Evolutionary conservation across 176 grass and related monocot genomes (phyloP).

Genomic region (Musa troglodytarum): DNA sequence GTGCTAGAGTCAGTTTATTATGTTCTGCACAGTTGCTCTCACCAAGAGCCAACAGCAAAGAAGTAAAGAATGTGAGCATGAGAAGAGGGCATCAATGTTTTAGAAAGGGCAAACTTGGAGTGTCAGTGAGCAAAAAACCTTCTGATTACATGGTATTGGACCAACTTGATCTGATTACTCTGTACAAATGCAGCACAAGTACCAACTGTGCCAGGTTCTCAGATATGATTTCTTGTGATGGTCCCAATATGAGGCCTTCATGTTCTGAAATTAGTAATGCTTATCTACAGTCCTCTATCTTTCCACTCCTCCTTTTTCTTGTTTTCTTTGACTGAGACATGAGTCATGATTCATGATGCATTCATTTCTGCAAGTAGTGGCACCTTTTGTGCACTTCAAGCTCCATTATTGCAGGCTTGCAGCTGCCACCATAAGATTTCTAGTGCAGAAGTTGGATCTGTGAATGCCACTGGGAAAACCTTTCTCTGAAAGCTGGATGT

Average conservation of each 20-base stretch:
- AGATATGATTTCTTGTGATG: not conserved
- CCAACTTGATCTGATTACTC: too few species aligned
- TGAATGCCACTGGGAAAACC: not conserved
- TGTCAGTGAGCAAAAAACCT: too few species aligned
- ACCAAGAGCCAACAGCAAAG: too few species aligned
- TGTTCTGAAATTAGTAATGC: not conserved
- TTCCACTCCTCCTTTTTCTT: not conserved
- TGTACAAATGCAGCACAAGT: too few species aligned
- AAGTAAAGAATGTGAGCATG: too few species aligned
- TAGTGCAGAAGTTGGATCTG: not conserved
- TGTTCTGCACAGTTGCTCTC: too few species aligned
- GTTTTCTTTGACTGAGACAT: not conserved
- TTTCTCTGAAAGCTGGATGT: not conserved
- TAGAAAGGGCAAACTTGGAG: too few species aligned
- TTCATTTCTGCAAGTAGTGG: not conserved
- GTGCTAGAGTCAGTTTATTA: too few species aligned
- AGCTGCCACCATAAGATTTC: not conserved
- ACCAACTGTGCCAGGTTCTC: too few species aligned
- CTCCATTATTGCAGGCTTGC: not conserved
- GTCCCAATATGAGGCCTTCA: not conserved
- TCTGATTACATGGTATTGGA: too few species aligned
- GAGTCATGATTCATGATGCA: not conserved
- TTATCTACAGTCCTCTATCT: not conserved
- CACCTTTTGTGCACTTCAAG: not conserved
- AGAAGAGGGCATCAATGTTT: too few species aligned